Base-by-base conservation (phyloP, 192 early-diverging fungal genomes). In the Rhizophagus sp. region DNA sequence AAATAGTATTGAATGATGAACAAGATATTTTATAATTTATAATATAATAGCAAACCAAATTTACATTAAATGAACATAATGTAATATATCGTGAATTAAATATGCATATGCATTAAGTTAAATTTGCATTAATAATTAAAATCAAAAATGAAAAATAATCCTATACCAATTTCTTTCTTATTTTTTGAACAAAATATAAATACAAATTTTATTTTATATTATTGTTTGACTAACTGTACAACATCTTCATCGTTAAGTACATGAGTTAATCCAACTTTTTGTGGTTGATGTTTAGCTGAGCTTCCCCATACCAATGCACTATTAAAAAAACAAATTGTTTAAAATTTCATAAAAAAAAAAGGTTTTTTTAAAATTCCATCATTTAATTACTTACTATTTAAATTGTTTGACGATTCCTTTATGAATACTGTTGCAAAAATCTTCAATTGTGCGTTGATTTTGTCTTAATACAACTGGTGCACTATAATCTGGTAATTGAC, bases 191-290 rank as follows among this genome's bases (percentile, higher is more conserved):
- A 27, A 24, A 12, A 22, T 8, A 17, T 57, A 13, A 11, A 17
- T 11, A 66, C 39, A 41, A 39, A 41, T 7, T 41, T 41, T 41
- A 41, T 47, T 47, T 12, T 2, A 47, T 47, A 49, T 73, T 49
- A 73, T 73, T 73, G 71, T 83, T 95, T 95, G 39, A 92, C 92
- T 82, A 95, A 91, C 78, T 97, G 96, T 27, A 99, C 98, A 2
- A 99, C 98, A 88, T 99, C 98, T 85, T 99, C 98, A 81, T 99
- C 98, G 24, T 86, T 82, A 73, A 99, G 84, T 22, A 92, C 80
- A 81, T 99, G 98, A 70, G 96, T 96, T 80, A 92, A 95, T 68
- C 98, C 97, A 71, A 99, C 98, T 86, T 97, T 99, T 89, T 99
- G 98, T 71, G 96, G 96, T 75, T 96, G 94, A 85, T 97, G 95